A percentile compares a stretch with the other conserved stretches of the same genome.
Conservation (phyloP, 805 yeast species). For the Candida xyloterini region DNA sequence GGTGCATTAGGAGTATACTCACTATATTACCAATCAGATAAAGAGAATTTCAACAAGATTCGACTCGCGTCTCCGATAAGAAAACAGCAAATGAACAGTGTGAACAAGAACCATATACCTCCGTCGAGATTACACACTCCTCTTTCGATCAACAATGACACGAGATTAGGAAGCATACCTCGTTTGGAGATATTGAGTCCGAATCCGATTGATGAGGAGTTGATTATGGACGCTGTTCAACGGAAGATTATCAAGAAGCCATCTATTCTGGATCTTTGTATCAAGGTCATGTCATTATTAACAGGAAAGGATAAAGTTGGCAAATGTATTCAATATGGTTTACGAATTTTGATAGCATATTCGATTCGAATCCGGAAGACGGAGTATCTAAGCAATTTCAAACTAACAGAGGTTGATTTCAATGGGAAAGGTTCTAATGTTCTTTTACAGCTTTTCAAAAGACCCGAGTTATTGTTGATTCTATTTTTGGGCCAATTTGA, state of each 20-base stretch:
- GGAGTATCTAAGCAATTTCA: slow-evolving; percentile 12
- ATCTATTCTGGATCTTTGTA: slow-evolving; percentile 34
- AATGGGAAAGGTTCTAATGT: slow-evolving; percentile 25
- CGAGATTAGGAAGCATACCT: slow-evolving; percentile 5
- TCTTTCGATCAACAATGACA: slow-evolving; percentile 3
- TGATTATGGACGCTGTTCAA: slow-evolving; percentile 14
- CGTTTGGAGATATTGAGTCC: slow-evolving; percentile 19
- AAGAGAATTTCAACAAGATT: slow-evolving; percentile 13
- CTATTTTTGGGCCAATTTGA: slow-evolving; percentile 40
- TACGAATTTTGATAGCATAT: slow-evolving; percentile 50
- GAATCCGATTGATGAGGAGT: slow-evolving; percentile 18
- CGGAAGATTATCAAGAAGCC: slow-evolving; percentile 9
- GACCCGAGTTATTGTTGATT: slow-evolving; percentile 31
- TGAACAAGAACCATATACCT: slow-evolving; percentile 1
- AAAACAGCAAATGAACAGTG: slow-evolving; percentile 7
- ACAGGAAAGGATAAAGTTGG: slow-evolving; percentile 73
- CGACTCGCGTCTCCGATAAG: slow-evolving; percentile 19
- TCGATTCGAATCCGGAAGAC: slow-evolving; percentile 39
- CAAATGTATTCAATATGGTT: slow-evolving; percentile 56
- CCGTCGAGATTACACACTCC: slow-evolving; percentile 20
- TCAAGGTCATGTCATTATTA: slow-evolving; percentile 50
- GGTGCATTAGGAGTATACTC: slow-evolving; percentile 32
- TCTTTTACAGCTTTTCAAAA: slow-evolving; percentile 24
- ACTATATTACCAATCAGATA: slow-evolving; percentile 21
- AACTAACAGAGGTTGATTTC: slow-evolving; percentile 22